These are phyloP conservation scores for Pichia sp. DNA, from an alignment of 1,139 yeast genomes.

Conservation along the genomic window DNA sequence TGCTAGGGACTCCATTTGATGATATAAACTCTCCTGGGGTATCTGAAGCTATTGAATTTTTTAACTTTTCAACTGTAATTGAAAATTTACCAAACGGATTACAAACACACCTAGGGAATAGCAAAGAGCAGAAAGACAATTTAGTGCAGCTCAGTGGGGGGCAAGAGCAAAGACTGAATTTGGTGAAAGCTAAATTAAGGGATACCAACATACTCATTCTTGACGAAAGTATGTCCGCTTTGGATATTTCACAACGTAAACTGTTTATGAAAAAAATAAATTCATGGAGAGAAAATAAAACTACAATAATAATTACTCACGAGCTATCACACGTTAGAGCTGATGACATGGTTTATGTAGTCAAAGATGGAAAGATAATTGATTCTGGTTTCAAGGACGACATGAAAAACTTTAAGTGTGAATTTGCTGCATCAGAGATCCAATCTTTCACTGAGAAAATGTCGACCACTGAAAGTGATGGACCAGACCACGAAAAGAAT, in stretches of 20 bases:
- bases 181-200: slow-evolving; percentile 76
- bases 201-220: slow-evolving; percentile 70
- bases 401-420: slow-evolving; percentile 27
- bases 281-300: slow-evolving; percentile 59
- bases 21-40: slow-evolving; percentile 12
- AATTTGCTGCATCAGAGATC: slow-evolving; percentile 14
- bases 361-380: slow-evolving; percentile 55
- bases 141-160: slow-evolving; percentile 74
- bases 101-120: slow-evolving; percentile 45
- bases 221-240: slow-evolving; percentile 83
- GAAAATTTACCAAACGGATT: slow-evolving; percentile 48
- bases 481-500: background rate
- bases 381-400: slow-evolving; percentile 41
- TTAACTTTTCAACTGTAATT: slow-evolving; percentile 47
- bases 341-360: slow-evolving; percentile 58
- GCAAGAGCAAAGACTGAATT: slow-evolving; percentile 73
- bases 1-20: slow-evolving; percentile 37
- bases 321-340: slow-evolving; percentile 53
- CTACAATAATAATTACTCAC: slow-evolving; percentile 81
- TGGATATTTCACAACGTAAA: slow-evolving; percentile 52
- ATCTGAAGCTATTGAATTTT: slow-evolving; percentile 46
- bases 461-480: background rate
- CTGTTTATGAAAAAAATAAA: slow-evolving; percentile 47
- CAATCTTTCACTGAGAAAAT: background rate
- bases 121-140: slow-evolving; percentile 1